Percentiles rank a stretch among this genome's conserved stretches.
Evolutionary conservation across 176 grass and related monocot genomes (phyloP).

Genomic region (Typha latifolia): DNA sequence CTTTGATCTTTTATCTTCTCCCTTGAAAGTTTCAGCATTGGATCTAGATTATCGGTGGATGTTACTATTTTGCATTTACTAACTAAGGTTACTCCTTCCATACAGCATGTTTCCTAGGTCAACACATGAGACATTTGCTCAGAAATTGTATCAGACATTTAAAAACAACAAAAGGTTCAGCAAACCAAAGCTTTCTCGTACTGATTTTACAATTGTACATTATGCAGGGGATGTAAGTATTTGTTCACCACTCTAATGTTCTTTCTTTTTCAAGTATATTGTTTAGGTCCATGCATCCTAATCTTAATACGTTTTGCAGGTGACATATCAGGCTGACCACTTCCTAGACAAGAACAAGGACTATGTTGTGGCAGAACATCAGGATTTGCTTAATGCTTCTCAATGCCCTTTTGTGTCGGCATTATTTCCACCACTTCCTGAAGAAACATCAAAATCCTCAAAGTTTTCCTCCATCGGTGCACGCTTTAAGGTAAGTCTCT

Average conservation of each 20-base stretch:
- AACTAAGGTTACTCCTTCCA: neutral
- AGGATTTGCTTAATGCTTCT: constrained; percentile 90
- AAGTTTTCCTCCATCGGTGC: constrained; percentile 96
- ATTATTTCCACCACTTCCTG: constrained; percentile 92
- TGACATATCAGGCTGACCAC: constrained; percentile 77
- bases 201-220: constrained; percentile 90
- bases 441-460: constrained; percentile 83
- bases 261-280: constrained; percentile 22
- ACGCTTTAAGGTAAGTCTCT: constrained; percentile 82
- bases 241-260: constrained; percentile 11
- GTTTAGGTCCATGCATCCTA: constrained; percentile 1
- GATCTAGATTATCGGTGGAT: neutral
- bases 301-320: constrained; percentile 35
- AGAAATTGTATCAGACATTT: constrained; percentile 91
- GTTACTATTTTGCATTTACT: neutral
- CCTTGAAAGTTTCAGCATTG: neutral
- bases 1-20: too few species aligned
- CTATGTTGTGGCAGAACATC: constrained; percentile 95
- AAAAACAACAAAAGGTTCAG: constrained; percentile 79
- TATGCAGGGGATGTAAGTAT: constrained; percentile 86
- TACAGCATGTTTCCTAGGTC: constrained; percentile 99
- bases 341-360: constrained; percentile 99
- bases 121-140: constrained; percentile 97
- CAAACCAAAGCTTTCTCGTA: constrained; percentile 97
- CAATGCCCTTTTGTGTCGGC: constrained; percentile 61